Conservation (phyloP, 257 asterid genomes). For the Nicotiana paniculata region DNA sequence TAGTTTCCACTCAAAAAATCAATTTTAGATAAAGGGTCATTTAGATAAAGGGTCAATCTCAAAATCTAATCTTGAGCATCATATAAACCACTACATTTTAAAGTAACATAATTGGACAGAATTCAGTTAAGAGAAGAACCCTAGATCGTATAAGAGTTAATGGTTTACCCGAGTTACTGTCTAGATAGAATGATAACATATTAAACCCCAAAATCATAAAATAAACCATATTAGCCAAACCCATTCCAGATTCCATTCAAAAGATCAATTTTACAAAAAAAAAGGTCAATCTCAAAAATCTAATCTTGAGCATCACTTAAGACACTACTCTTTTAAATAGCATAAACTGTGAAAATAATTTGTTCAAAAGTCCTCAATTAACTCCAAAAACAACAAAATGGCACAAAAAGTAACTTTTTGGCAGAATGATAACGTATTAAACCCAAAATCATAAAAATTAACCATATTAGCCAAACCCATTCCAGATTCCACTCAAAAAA, state of each 20-base stretch:
- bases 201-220: background rate
- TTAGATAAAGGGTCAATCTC: no score
- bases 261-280: background rate
- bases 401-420: background rate
- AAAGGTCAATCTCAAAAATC: conserved; percentile 8
- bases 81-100: no score
- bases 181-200: background rate
- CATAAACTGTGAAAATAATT: background rate
- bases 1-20: no score
- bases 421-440: background rate
- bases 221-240: background rate
- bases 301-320: background rate
- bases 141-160: no score
- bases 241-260: background rate
- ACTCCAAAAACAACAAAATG: background rate
- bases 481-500: conserved; percentile 4
- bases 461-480: background rate
- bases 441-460: background rate
- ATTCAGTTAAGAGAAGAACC: no score
- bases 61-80: no score
- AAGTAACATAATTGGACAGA: no score
- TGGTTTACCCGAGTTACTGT: no score
- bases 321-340: background rate
- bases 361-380: background rate
- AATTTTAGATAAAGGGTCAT: no score